Conservation (phyloP, 202 grass and related monocot genomes). For the Eragrostis tef region DNA sequence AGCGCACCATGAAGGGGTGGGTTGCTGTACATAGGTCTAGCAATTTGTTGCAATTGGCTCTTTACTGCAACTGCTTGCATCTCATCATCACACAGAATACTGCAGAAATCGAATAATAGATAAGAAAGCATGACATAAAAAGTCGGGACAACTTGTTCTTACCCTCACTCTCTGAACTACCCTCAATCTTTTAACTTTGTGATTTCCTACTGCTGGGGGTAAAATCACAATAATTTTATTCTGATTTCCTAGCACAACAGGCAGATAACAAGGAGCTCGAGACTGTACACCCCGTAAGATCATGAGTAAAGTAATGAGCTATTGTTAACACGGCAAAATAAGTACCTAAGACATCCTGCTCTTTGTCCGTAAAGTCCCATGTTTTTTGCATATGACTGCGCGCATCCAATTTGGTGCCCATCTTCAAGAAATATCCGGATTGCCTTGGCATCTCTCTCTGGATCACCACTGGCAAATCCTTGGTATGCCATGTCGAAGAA, state of each 20-base stretch:
- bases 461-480: constrained; percentile 94
- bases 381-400: constrained; percentile 96
- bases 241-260: not conserved
- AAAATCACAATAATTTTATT: too few species aligned
- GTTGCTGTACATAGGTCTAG: constrained; percentile 97
- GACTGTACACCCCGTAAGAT: not conserved
- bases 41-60: constrained; percentile 95
- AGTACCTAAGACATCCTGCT: constrained; percentile 88
- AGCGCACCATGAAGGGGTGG: constrained; percentile 89
- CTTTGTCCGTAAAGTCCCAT: constrained; percentile 97
- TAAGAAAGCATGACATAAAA: not conserved
- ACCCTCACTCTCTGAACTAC: too few species aligned
- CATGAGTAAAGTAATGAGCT: too few species aligned
- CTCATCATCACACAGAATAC: constrained; percentile 93
- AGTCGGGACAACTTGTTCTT: not conserved
- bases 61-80: constrained; percentile 87
- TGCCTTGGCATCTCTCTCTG: constrained; percentile 90
- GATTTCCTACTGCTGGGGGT: too few species aligned
- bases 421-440: constrained; percentile 97
- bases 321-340: not conserved
- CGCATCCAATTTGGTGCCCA: constrained; percentile 90
- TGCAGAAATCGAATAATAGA: constrained; percentile 39
- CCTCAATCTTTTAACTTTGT: too few species aligned
- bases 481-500: constrained; percentile 99
- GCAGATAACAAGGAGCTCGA: constrained; percentile 1